Evolutionary conservation across 768 basidiomycete species (phyloP).

Genomic region (Terana coerulea): DNA sequence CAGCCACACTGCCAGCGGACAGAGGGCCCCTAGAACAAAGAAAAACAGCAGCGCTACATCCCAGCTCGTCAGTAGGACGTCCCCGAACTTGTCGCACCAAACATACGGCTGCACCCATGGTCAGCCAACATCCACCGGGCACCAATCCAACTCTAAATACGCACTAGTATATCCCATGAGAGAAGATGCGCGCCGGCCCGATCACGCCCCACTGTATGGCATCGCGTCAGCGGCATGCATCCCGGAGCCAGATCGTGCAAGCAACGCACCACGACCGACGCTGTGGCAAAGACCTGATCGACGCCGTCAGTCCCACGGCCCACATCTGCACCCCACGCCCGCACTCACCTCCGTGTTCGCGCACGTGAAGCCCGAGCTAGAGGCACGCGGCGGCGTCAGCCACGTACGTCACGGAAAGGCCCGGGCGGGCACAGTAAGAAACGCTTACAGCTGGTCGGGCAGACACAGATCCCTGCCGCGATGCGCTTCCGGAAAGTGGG

Average conservation of each 20-base stretch:
- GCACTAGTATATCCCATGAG: slow-evolving; percentile 57
- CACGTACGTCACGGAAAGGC: too few species aligned
- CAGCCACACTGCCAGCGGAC: slow-evolving; percentile 61
- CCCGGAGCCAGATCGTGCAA: too few species aligned
- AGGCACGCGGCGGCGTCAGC: too few species aligned
- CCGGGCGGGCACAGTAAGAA: too few species aligned
- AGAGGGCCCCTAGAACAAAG: slow-evolving; percentile 68
- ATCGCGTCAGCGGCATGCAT: slow-evolving; percentile 16
- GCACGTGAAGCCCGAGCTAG: slow-evolving; percentile 20
- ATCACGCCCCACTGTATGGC: slow-evolving; percentile 57
- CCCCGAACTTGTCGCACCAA: not conserved
- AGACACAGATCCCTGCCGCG: too few species aligned
- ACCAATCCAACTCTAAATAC: slow-evolving; percentile 16
- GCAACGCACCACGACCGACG: slow-evolving; percentile 58
- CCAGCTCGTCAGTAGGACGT: slow-evolving; percentile 23
- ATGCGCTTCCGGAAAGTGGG: too few species aligned
- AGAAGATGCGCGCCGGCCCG: slow-evolving; percentile 59
- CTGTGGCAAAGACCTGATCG: slow-evolving; percentile 35
- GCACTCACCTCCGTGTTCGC: slow-evolving; percentile 20
- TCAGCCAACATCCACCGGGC: too few species aligned
- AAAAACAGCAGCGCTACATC: slow-evolving; percentile 54
- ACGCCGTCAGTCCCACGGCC: too few species aligned
- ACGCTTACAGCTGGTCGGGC: too few species aligned
- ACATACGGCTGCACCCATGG: slow-evolving; percentile 1
- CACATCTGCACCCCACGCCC: too few species aligned